A percentile compares a stretch with the other conserved stretches of the same genome.
These are phyloP conservation scores for Lodderomyces jiufengensis DNA, from an alignment of 1,139 yeast genomes.

Conservation along the genomic window DNA sequence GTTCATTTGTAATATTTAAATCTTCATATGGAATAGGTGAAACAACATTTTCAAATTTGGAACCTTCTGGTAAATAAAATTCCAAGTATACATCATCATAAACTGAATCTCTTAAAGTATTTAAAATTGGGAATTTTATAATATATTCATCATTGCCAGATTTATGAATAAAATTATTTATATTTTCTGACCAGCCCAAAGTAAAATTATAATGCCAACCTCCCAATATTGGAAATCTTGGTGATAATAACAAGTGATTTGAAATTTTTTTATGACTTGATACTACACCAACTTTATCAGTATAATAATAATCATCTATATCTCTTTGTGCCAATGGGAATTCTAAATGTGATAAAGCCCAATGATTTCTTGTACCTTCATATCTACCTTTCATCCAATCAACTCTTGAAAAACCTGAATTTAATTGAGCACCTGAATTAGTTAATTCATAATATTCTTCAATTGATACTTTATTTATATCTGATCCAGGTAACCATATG, in stretches of 20 bases:
- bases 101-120: constrained; percentile 65
- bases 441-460: constrained; percentile 85
- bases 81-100: constrained; percentile 62
- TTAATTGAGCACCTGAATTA: constrained; percentile 69
- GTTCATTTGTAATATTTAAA: constrained; percentile 39
- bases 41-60: constrained; percentile 56
- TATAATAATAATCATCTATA: constrained; percentile 64
- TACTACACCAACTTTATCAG: constrained; percentile 94
- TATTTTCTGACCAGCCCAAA: constrained; percentile 77
- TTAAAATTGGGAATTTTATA: constrained; percentile 66
- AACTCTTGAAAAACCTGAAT: constrained; percentile 69
- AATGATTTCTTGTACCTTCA: constrained; percentile 39
- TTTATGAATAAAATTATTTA: constrained; percentile 50
- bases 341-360: constrained; percentile 54
- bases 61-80: constrained; percentile 85
- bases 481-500: constrained; percentile 60
- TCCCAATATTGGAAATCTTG: constrained; percentile 91
- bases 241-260: constrained; percentile 58
- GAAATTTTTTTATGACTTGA: constrained; percentile 63
- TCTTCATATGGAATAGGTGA: constrained; percentile 51
- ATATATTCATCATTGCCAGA: constrained; percentile 50
- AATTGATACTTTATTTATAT: constrained; percentile 41
- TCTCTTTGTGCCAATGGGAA: constrained; percentile 47
- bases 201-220: constrained; percentile 97
- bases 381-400: constrained; percentile 64